phyloP scores from a whole-genome alignment of 257 asterid genomes.

The Nicotiana noctiflora region DNA sequence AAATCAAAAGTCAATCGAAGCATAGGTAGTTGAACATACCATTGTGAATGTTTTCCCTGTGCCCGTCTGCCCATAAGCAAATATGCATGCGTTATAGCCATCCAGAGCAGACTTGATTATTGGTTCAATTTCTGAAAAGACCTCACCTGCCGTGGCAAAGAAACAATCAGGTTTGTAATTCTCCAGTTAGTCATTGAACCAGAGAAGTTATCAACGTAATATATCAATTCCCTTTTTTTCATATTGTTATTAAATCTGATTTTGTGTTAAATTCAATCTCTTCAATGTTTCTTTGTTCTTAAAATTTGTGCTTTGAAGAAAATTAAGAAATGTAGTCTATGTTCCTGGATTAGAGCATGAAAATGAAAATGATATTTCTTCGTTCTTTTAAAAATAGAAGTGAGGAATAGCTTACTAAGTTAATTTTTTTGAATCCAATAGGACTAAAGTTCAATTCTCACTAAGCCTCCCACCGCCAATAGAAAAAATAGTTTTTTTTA shows the following conservation, averaged over 20 bases:
- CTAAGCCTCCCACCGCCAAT: too few relatives aligned
- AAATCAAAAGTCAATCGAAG: neutral
- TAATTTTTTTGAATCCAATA: neutral
- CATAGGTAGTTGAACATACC: neutral
- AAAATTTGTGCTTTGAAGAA: too few relatives aligned
- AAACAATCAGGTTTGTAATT: neutral
- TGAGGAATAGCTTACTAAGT: neutral
- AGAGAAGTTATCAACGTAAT: neutral
- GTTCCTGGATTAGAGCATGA: neutral
- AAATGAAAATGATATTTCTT: neutral
- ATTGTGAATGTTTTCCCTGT: constrained; percentile 18
- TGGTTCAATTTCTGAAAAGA: constrained; percentile 18
- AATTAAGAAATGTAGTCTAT: neutral
- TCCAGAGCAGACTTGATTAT: constrained; percentile 14
- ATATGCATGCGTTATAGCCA: constrained; percentile 13
- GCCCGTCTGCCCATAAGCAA: constrained; percentile 17
- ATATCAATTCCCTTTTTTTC: too few relatives aligned
- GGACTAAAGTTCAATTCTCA: neutral
- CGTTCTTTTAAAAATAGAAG: neutral
- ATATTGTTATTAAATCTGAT: neutral
- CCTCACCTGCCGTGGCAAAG: constrained; percentile 5
- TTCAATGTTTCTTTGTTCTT: neutral
- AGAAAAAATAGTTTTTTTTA: too few relatives aligned
- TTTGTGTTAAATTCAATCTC: neutral
- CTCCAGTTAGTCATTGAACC: neutral